Conservation (phyloP, 768 basidiomycete genomes). For the Collybiopsis confluens region DNA sequence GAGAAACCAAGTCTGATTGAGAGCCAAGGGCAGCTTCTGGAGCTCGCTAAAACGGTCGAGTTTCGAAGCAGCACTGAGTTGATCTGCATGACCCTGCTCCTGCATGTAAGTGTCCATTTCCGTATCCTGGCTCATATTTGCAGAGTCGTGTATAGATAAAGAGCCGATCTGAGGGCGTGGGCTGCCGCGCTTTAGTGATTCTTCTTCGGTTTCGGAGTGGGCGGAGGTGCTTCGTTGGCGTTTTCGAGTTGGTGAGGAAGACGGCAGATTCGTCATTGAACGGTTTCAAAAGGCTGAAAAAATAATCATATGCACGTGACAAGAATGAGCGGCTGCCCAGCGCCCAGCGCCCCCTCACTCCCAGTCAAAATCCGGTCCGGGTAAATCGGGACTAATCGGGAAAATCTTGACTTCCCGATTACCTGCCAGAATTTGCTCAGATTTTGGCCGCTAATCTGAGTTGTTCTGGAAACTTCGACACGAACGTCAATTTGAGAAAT, state of each 20-base stretch:
- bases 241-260: constrained; percentile 37
- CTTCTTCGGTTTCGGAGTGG: constrained; percentile 61
- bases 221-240: constrained; percentile 73
- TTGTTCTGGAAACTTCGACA: too few relatives aligned
- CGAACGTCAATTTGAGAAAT: too few relatives aligned
- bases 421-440: too few relatives aligned
- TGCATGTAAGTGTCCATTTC: constrained; percentile 72
- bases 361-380: too few relatives aligned
- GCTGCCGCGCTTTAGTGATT: constrained; percentile 35
- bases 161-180: constrained; percentile 36
- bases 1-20: constrained; percentile 78
- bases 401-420: too few relatives aligned
- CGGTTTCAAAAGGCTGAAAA: background rate
- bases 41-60: constrained; percentile 44
- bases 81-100: constrained; percentile 36
- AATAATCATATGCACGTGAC: background rate
- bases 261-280: constrained; percentile 7
- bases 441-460: too few relatives aligned
- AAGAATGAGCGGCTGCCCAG: too few relatives aligned
- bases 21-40: constrained; percentile 45
- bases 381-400: too few relatives aligned
- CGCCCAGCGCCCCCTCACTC: too few relatives aligned
- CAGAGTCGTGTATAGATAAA: constrained; percentile 37
- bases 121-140: constrained; percentile 10
- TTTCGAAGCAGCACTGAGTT: constrained; percentile 33